Evolutionary conservation across 805 yeast genomes (phyloP).

Genomic region (Candida berthetii): DNA sequence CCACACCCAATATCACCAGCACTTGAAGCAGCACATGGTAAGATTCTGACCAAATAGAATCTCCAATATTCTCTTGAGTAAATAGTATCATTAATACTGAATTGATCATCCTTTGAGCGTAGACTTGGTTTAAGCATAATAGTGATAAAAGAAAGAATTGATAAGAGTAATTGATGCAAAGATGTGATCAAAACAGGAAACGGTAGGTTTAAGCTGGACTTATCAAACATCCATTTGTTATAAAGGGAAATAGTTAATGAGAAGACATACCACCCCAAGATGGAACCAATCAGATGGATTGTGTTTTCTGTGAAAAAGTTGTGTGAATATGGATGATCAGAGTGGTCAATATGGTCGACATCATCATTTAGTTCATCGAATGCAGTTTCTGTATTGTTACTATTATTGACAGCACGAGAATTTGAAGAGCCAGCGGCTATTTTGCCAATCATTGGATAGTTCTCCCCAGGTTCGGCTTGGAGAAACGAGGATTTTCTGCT

Average conservation of each 20-base stretch:
- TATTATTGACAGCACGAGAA: no score
- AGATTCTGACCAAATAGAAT: conserved; percentile 45
- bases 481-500: neutral
- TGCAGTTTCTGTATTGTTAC: neutral
- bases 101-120: conserved; percentile 7
- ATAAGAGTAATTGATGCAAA: conserved; percentile 74
- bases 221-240: conserved; percentile 97
- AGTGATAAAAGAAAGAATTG: conserved; percentile 33
- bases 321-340: neutral
- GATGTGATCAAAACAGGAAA: conserved; percentile 85
- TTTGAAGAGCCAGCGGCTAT: neutral
- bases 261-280: conserved; percentile 62
- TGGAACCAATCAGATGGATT: conserved; percentile 6
- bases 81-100: conserved; percentile 1
- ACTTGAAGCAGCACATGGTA: conserved; percentile 84
- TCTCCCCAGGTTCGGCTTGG: neutral
- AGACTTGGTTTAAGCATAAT: conserved; percentile 12
- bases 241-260: conserved; percentile 70
- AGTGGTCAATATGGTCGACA: neutral
- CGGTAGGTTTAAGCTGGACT: conserved; percentile 61
- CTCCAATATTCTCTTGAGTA: conserved; percentile 16
- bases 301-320: neutral
- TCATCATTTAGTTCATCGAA: neutral
- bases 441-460: neutral
- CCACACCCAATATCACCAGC: conserved; percentile 95